Percentiles rank a stretch among this genome's conserved stretches.
phyloP scores from a whole-genome alignment of 2,329 filamentous ascomycete genomes.

The Trichoderma atrobrunneum region DNA sequence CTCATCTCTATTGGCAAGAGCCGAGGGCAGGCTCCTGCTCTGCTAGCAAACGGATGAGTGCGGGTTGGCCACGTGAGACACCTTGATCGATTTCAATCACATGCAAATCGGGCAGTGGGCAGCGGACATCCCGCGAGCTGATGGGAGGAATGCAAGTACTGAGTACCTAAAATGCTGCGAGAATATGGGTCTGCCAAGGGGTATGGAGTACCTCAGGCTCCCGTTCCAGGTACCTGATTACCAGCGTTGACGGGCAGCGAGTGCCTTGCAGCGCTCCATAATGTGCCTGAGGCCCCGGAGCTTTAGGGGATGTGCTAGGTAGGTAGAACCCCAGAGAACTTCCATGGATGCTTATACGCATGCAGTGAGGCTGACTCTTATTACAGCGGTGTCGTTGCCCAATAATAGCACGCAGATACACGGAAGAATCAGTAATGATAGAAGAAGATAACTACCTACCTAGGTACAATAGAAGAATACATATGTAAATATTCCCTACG shows the following conservation, averaged over 20 bases:
- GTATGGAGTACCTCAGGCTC: neutral
- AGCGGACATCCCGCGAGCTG: neutral
- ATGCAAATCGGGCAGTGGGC: conserved; percentile 4
- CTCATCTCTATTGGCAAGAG: neutral
- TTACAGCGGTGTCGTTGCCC: neutral
- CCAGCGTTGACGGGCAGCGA: neutral
- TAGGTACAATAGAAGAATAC: too few relatives aligned
- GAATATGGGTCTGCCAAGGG: fast-evolving
- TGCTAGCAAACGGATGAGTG: conserved; percentile 1
- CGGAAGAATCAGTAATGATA: too few relatives aligned
- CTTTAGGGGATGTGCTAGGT: neutral
- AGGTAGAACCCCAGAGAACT: neutral
- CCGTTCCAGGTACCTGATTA: neutral
- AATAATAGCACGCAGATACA: neutral
- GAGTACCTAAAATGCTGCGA: neutral
- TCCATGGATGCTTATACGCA: neutral
- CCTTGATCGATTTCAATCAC: conserved; percentile 12
- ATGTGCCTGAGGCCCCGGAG: neutral
- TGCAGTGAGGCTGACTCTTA: neutral
- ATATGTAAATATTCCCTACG: too few relatives aligned
- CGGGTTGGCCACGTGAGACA: conserved; percentile 12
- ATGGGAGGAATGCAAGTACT: neutral
- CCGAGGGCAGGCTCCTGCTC: conserved; percentile 9
- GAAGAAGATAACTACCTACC: too few relatives aligned
- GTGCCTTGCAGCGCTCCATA: conserved; percentile 8